Base-by-base conservation (phyloP, 225 moss, liverwort and hornwort genomes). In the Ulota crispa region DNA sequence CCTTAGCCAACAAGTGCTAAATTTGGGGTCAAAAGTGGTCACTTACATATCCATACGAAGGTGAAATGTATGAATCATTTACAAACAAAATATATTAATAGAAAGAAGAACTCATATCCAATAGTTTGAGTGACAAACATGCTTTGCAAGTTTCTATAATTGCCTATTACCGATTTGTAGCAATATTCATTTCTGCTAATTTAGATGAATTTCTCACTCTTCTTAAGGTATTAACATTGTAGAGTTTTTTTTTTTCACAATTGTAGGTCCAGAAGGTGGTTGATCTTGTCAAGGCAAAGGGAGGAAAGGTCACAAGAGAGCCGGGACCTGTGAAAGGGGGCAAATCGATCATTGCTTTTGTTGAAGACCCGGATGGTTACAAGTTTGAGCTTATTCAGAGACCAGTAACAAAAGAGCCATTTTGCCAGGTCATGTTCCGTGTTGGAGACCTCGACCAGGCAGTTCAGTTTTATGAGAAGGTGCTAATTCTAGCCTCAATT, bases 341-440 rank as follows among this genome's bases (percentile, higher is more conserved):
- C 15, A 88, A 84, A 15, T 79, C 92, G 0, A 82, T 96, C 4
- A 99, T 99, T 83, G 96, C 99, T 24, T 99, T 99, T 68, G 83
- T 99, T 67, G 92, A 92, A 31, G 99, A 99, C 86, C 94, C 92
- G 24, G 93, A 96, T 80, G 99, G 99, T 78, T 99, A 99, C 89
- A 93, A 92, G 81, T 99, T 99, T 81, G 99, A 99, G 87, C 94
- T 99, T 61, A 86, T 99, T 60, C 94, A 99, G 79, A 94, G 99
- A 71, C 82, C 91, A 62, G 78, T 88, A 53, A 93, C 93, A 18
- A 91, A 83, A 9, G 99, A 99, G 83, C 99, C 99, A 21, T 93
- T 99, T 72, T 94, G 94, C 78, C 99, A 96, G 78, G 96, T 99
- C 71, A 94, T 94, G 92, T 81, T 96, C 83, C 92, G 96, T 63